These are phyloP conservation scores for Euphorbia tirucalli DNA, from an alignment of 345 rosid genomes.

Conservation along the genomic window DNA sequence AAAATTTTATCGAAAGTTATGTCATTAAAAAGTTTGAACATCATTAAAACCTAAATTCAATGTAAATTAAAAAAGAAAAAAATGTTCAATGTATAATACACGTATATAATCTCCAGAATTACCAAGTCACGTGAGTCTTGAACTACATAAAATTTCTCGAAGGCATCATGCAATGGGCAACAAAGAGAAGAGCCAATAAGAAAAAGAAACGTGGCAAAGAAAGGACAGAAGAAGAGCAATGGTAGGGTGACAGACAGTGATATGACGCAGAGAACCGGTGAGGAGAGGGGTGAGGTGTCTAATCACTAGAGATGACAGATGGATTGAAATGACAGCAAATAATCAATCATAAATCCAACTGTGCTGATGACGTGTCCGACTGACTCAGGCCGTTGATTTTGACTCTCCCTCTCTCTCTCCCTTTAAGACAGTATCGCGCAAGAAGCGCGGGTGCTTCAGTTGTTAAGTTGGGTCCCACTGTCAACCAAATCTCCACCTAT, in stretches of 20 bases:
- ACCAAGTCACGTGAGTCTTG: no score
- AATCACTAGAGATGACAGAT: conserved; percentile 11
- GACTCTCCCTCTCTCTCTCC: not conserved
- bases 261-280: conserved; percentile 20
- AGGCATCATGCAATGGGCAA: no score
- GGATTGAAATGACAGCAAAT: not conserved
- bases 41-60: no score
- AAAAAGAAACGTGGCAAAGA: not conserved
- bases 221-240: not conserved
- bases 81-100: no score
- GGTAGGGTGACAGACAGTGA: not conserved
- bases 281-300: conserved; percentile 26
- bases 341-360: not conserved
- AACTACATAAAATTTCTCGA: no score
- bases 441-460: conserved; percentile 47
- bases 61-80: no score
- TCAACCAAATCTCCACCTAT: no score
- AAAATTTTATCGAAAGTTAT: no score
- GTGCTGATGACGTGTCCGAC: conserved; percentile 23
- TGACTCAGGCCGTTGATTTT: conserved; percentile 28
- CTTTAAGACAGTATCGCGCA: conserved; percentile 44
- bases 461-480: not conserved
- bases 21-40: no score
- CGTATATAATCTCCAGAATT: no score
- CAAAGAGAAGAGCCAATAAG: not conserved